Evolutionary conservation across 2,329 filamentous ascomycete species (phyloP), one percentile per base, ranked within the genome.

Genomic region (Xylaria sp.): DNA sequence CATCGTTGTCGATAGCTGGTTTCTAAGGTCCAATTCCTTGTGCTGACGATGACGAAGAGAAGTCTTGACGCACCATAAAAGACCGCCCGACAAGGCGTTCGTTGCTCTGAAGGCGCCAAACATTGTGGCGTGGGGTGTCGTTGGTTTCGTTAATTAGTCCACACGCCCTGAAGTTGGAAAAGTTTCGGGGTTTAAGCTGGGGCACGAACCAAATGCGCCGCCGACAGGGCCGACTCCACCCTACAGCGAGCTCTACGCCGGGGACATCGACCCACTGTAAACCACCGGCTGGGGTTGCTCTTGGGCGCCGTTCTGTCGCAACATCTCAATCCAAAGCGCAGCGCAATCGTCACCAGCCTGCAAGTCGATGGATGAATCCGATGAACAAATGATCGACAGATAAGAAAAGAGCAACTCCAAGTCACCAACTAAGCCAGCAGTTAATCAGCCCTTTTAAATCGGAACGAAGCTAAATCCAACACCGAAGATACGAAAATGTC

Each of bases 31-130:
- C 9, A 1, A 28, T 40, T n/a, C 13, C 15, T 46, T 20, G 56
- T 38, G 60, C 2, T 46, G 17, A 17, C 10, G 44, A 15, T 23
- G 11, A 23, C 6, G 6, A 51, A 38, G 31, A 5, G 28, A 15
- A 26, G 20, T 13, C 26, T 44, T 11, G 10, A 66, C 81, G 56
- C 86, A 93, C 91, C 94, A 97, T 75, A 97, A 86, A 63, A 97
- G 90, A 81, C 94, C 94, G 71, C 92, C 88, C 65, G 89, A 90
- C 28, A 97, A 85, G 67, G 92, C 85, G 72, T 89, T 92, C 53
- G 93, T 94, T 75, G 92, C 86, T 83, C 91, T 92, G 84, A 97
- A 93, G 74, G 91, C 86, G 77, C 92, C 92, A 81, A 94, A 95
- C 94, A 97, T 97, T 72, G 74, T 86, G 59, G 78, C 59, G 63